A percentile compares a stretch with the other conserved stretches of the same genome.
phyloP scores from a whole-genome alignment of 1,284 basidiomycete species.

The Schizophyllum commune region DNA sequence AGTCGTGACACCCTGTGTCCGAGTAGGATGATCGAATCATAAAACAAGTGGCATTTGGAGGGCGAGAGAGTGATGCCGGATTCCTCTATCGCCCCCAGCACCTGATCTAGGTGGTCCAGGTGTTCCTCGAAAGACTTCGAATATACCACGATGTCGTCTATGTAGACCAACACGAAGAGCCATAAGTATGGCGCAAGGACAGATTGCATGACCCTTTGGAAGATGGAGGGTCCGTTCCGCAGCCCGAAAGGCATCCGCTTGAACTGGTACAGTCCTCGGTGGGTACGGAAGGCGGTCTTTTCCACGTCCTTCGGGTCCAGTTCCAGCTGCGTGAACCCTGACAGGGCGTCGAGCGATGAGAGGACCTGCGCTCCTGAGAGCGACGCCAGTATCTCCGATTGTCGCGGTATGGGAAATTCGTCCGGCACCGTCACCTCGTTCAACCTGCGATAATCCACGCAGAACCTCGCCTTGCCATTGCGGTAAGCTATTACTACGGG shows the following conservation, averaged over 20 bases:
- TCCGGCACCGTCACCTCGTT: slow-evolving; percentile 27
- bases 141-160: slow-evolving; percentile 29
- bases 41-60: slow-evolving; percentile 25
- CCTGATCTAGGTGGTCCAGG: slow-evolving; percentile 20
- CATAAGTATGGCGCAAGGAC: slow-evolving; percentile 29
- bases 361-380: slow-evolving; percentile 25
- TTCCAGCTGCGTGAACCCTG: slow-evolving; percentile 31
- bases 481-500: no score
- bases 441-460: slow-evolving; percentile 18
- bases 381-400: slow-evolving; percentile 27
- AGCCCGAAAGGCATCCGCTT: slow-evolving; percentile 33
- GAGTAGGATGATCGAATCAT: slow-evolving; percentile 23
- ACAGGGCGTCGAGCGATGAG: slow-evolving; percentile 27
- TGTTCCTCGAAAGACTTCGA: slow-evolving; percentile 26
- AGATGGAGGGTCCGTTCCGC: slow-evolving; percentile 30
- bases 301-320: slow-evolving; percentile 20
- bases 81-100: slow-evolving; percentile 20
- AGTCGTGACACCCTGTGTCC: slow-evolving; percentile 21
- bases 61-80: slow-evolving; percentile 28
- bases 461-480: no score
- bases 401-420: slow-evolving; percentile 33
- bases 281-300: slow-evolving; percentile 30
- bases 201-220: slow-evolving; percentile 32
- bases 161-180: slow-evolving; percentile 31
- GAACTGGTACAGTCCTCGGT: slow-evolving; percentile 32